Conservation (phyloP, 2,329 filamentous ascomycete species). For the Aurifilum marmelostoma region DNA sequence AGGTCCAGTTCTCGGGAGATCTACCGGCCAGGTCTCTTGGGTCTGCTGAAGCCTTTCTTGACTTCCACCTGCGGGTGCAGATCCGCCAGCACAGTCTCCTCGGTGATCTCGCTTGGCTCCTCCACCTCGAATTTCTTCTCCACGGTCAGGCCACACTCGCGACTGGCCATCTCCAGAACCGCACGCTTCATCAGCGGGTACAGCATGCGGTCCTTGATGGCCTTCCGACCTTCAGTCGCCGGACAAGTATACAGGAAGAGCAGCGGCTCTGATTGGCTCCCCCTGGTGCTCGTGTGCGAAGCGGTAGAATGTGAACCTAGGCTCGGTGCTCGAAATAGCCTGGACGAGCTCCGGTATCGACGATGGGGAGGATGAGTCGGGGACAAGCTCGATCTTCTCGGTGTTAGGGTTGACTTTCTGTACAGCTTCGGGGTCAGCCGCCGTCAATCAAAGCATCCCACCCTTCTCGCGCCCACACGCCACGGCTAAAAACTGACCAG, state of each 20-base stretch:
- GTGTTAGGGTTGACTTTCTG: conserved; percentile 73
- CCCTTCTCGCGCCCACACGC: not conserved
- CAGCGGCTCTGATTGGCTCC: conserved; percentile 58
- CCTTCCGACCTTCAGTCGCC: conserved; percentile 62
- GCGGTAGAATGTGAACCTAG: conserved; percentile 78
- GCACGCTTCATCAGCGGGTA: conserved; percentile 74
- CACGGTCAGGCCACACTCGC: conserved; percentile 65
- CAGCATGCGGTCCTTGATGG: conserved; percentile 83
- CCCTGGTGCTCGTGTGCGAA: conserved; percentile 62
- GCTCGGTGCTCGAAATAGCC: conserved; percentile 68
- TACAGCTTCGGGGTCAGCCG: conserved; percentile 19
- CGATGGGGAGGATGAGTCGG: conserved; percentile 53
- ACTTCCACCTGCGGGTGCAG: conserved; percentile 68
- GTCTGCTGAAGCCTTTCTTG: conserved; percentile 73
- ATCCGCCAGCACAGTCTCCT: conserved; percentile 65
- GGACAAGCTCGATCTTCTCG: conserved; percentile 70
- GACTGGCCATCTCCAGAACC: conserved; percentile 67
- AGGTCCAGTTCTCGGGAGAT: too few species aligned
- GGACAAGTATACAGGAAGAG: conserved; percentile 87
- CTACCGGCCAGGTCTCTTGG: conserved; percentile 75
- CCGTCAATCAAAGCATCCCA: not conserved
- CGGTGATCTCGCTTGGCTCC: conserved; percentile 71
- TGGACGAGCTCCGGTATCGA: conserved; percentile 61
- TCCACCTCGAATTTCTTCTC: conserved; percentile 73
- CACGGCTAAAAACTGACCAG: conserved; percentile 54